Evolutionary conservation across 2,329 filamentous ascomycete species (phyloP), one percentile per base, ranked within the genome.

Genomic region (Sclerotinia minor): DNA sequence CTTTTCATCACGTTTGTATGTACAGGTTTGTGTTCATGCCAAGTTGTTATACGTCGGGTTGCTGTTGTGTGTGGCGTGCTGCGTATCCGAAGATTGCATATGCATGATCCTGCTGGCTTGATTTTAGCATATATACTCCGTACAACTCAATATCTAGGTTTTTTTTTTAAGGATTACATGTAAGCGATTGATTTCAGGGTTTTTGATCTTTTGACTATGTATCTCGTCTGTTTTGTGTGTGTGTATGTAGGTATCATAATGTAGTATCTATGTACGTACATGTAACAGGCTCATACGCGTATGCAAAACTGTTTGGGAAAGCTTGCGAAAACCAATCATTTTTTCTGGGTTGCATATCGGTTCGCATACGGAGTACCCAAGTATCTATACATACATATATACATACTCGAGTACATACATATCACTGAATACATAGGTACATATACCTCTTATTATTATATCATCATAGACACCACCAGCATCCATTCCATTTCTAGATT

Each of bases 101-200:
- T 58, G 63, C 50, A 65, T n/a, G 52, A 49, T 65, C 19, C 41
- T 58, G 52, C 41, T 49, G 6, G 6, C 21, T 65, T 58, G 24
- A 9, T 6, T 35, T 47, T 57, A 24, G 50, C 41, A 58, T 49
- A 24, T 50, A 50, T 15, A n/a, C 11, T 52, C 11, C 13, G 26
- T 19, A 41, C 32, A 63, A 63, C 0, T 50, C 26, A 19, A 61
- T 38, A 24, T 38, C 29, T 17, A 26, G 3, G 38, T 50, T 55
- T 59, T 59, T n/a, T n/a, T n/a, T n/a, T n/a, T n/a, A n/a, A n/a
- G n/a, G n/a, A n/a, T n/a, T 9, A 45, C 38, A 44, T 50, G 19
- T 35, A 50, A 41, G 29, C 29, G 29, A 11, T 24, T 38, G 29
- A 11, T 24, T 38, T 29, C 45, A 19, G 35, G 59, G 17, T 50